phyloP scores from a whole-genome alignment of 305 asterid species.

The Fraxinus velutina region DNA sequence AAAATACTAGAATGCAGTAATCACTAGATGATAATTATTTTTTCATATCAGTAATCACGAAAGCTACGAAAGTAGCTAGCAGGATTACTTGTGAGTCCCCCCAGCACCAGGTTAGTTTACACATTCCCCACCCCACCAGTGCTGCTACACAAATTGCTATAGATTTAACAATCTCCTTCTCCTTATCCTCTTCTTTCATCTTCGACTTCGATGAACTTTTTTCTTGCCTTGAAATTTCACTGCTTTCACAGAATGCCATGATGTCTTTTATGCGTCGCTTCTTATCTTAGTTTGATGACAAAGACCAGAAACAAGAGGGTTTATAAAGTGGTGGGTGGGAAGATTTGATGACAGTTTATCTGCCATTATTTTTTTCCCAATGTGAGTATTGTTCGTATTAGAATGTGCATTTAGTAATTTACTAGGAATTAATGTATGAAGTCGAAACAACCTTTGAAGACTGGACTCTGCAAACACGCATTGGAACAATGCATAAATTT shows the following conservation, averaged over 20 bases:
- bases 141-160: not conserved
- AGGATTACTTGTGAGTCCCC: not conserved
- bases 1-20: not conserved
- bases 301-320: not conserved
- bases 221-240: not conserved
- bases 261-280: not conserved
- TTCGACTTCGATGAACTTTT: not conserved
- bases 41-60: not conserved
- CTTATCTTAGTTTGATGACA: not conserved
- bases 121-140: not conserved
- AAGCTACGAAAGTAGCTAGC: slow-evolving; percentile 13
- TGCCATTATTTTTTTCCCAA: not conserved
- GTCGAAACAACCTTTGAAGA: not conserved
- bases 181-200: not conserved
- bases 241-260: not conserved
- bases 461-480: not conserved
- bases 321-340: not conserved
- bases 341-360: not conserved
- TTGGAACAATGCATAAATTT: not conserved
- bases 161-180: not conserved
- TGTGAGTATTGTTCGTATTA: not conserved
- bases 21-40: no score
- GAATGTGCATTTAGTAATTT: not conserved
- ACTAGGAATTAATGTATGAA: not conserved
- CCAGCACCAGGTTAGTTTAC: not conserved